Conservation (phyloP, 2,329 filamentous ascomycete genomes). For the Arthrobotrys iridis region DNA sequence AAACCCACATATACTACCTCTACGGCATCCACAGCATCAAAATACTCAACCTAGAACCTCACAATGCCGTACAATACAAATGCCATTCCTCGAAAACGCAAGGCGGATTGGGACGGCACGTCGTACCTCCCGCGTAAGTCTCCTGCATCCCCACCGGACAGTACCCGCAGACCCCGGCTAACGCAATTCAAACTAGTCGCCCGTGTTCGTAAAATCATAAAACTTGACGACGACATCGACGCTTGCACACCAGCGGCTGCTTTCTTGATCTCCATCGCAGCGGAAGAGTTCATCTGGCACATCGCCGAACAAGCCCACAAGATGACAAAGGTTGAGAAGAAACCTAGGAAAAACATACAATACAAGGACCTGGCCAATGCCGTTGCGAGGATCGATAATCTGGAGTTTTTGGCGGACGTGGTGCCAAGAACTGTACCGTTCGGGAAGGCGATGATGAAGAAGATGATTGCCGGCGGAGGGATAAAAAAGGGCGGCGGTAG, state of each 20-base stretch:
- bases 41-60: background rate
- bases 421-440: slow-evolving; percentile 86
- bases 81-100: slow-evolving; percentile 40
- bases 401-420: slow-evolving; percentile 92
- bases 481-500: background rate
- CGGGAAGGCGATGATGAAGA: slow-evolving; percentile 66
- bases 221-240: slow-evolving; percentile 82
- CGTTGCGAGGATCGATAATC: slow-evolving; percentile 86
- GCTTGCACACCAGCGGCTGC: slow-evolving; percentile 92
- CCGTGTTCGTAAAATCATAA: slow-evolving; percentile 94
- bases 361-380: slow-evolving; percentile 94
- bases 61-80: slow-evolving; percentile 46
- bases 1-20: background rate
- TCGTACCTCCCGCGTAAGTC: slow-evolving; percentile 49
- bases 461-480: background rate
- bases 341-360: slow-evolving; percentile 91
- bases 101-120: slow-evolving; percentile 48
- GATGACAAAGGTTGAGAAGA: slow-evolving; percentile 88
- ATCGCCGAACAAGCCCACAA: slow-evolving; percentile 85
- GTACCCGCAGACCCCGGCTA: background rate
- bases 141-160: background rate
- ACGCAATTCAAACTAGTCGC: slow-evolving; percentile 71
- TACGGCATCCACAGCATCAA: background rate
- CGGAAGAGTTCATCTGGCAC: slow-evolving; percentile 97
- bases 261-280: slow-evolving; percentile 91